Base-by-base conservation (phyloP, 2,329 filamentous ascomycete species). In the Hypoxylon sp. region DNA sequence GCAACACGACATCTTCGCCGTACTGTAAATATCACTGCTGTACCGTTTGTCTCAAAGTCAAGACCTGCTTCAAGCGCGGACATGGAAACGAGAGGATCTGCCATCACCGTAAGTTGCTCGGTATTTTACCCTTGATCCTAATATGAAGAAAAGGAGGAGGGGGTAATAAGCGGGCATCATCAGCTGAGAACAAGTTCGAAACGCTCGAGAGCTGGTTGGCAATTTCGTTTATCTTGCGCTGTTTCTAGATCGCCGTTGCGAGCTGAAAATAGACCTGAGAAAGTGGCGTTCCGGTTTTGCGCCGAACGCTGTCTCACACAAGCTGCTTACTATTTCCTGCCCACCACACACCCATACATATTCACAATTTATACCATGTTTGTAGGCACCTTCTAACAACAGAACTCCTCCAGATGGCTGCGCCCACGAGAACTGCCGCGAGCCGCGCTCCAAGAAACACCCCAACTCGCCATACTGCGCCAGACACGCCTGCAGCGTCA, bases 21-120 rank as follows among this genome's bases (percentile, higher is more conserved):
- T 71, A 69, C 31, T 71, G 68, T 31, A 60, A 21, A 27, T 37
- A 66, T 3, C 68, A 71, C 37, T 52, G 47, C 35, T 71, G 68
- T 35, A 19, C 54, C 6, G 62, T 51, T 3, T 68, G 62, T 15
- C 39, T 63, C 24, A 60, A 57, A 55, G 32, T 42, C 4, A 64
- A 60, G 48, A 59, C 42, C 5, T 58, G 52, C 21, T 35, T 44
- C 15, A 66, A 64, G 52, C 68, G 68, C 11, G 68, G 68, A 6
- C 66, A 69, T 13, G 68, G 68, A n/a, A 59, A 64, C 17, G 65
- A 71, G 6, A 55, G 56, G 50, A 61, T 69, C 3, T 71, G 68
- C 17, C 53, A 58, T 50, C 65, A 67, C 24, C 68, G 68, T 69
- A 52, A 71, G 68, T 69, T 24, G 35, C 8, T 17, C n/a, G 11